Conservation (phyloP, 2,329 filamentous ascomycete genomes). For the Aquanectria penicillioides region DNA sequence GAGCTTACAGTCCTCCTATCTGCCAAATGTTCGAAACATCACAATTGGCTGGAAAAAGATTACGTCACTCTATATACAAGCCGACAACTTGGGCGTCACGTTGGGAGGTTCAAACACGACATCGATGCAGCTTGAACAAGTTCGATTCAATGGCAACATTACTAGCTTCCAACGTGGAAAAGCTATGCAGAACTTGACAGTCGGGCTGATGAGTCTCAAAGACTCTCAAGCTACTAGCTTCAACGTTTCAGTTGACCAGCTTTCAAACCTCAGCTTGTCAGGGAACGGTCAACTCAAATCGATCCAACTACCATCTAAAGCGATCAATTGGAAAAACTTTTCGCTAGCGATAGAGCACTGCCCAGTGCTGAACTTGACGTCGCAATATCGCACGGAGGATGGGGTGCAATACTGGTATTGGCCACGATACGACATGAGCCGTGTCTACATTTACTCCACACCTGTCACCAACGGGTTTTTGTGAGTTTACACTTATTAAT, state of each 20-base stretch:
- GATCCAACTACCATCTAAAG: constrained; percentile 4
- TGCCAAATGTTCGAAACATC: constrained; percentile 20
- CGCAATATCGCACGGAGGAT: constrained; percentile 18
- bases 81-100: neutral
- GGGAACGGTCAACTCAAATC: neutral
- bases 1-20: neutral
- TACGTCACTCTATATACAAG: neutral
- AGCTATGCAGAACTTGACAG: neutral
- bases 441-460: neutral
- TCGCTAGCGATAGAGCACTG: neutral
- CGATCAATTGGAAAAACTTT: constrained; percentile 16
- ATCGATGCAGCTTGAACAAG: constrained; percentile 1
- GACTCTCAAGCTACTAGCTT: neutral
- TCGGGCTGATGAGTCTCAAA: neutral
- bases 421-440: constrained; percentile 7
- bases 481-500: constrained; percentile 1
- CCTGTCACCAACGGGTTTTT: constrained; percentile 18
- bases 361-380: constrained; percentile 7
- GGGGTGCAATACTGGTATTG: constrained; percentile 23
- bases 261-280: neutral
- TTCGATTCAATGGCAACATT: neutral
- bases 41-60: constrained; percentile 22
- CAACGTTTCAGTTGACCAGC: constrained; percentile 13
- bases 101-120: constrained; percentile 13
- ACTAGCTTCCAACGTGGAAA: neutral